Evolutionary conservation across 768 basidiomycete genomes (phyloP), one percentile per base, ranked within the genome.

Genomic region (Boletus tylopilopsis): DNA sequence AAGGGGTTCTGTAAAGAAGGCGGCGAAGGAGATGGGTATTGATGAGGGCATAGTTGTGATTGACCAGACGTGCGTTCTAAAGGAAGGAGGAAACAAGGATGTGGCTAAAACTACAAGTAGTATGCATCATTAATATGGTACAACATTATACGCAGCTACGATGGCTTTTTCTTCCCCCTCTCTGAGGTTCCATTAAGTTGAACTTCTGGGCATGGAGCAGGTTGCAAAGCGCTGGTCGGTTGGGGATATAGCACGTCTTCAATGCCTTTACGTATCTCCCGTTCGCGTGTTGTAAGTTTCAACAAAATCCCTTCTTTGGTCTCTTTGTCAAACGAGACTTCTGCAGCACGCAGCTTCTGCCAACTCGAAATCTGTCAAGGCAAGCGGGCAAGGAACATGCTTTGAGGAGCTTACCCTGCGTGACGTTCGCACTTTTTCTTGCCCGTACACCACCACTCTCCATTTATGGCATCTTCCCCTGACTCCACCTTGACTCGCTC

Each of bases 1-100:
- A 82, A 84, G 57, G 95, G 95, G 3, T 98, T 95, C 69, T 92
- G 86, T 64, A 91, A 86, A 66, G 95, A 97, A 67, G 94, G 93
- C 11, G 90, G 92, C 32, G 95, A 97, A 72, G 94, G 94, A 8
- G 95, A 97, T 67, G 92, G 92, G 11, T 98, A 97, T 68, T 96
- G 61, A 68, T 46, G 21, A 25, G 47, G 47, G 38, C 24, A 44
- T 39, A 43, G 40, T 50, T 38, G 48, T 39, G 40, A 40, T 49
- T 23, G 44, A 45, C 38, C 32, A 29, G 46, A 22, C 22, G 27
- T 41, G 19, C 37, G 18, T 53, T 40, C 30, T 43, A 25, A 38
- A 34, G 34, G 42, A 30, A 41, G 42, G 49, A 45, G 22, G 35
- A 36, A 50, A 34, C 35, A 39, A 35, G 54, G 25, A 36, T 35